These are phyloP conservation scores for Arthrobotrys entomopaga DNA, from an alignment of 2,329 filamentous ascomycete species.

Conservation along the genomic window DNA sequence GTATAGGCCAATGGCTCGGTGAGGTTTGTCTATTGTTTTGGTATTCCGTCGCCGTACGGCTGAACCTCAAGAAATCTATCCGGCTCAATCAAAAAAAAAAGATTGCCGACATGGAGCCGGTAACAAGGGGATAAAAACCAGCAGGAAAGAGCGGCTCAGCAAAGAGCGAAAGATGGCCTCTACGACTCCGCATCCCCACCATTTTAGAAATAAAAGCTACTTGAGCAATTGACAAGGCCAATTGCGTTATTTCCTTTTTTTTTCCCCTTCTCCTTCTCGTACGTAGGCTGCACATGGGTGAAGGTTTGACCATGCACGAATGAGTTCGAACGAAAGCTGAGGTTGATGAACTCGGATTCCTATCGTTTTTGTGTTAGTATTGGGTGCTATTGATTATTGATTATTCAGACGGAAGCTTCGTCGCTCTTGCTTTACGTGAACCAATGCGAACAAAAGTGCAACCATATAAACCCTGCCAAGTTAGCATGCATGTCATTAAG, in stretches of 20 bases:
- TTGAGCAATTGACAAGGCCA: constrained; percentile 23
- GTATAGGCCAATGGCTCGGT: constrained; percentile 26
- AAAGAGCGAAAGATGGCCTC: constrained; percentile 14
- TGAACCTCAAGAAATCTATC: constrained; percentile 23
- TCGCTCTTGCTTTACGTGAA: constrained; percentile 4
- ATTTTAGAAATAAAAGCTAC: constrained; percentile 41
- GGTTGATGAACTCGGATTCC: constrained; percentile 26
- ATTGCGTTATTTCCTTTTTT: constrained; percentile 56
- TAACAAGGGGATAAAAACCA: constrained; percentile 9
- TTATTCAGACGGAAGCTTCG: constrained; percentile 47
- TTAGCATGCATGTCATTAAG: constrained; percentile 46
- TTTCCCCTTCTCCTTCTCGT: constrained; percentile 6
- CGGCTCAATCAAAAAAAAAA: constrained; percentile 37
- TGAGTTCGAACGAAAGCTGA: constrained; percentile 12
- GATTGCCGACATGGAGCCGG: constrained; percentile 38
- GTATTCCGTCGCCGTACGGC: constrained; percentile 24
- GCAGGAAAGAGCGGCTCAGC: constrained; percentile 40
- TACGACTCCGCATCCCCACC: constrained; percentile 43
- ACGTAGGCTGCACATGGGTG: constrained; percentile 30
- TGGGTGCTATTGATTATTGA: constrained; percentile 31
- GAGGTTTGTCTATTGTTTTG: constrained; percentile 7
- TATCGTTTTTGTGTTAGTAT: constrained; percentile 28
- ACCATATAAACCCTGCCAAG: constrained; percentile 33
- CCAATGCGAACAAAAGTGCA: constrained; percentile 39
- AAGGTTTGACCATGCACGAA: constrained; percentile 22